Evolutionary conservation across 1,284 basidiomycete genomes (phyloP), one percentile per base, ranked within the genome.

Genomic region (Tylopilus sp.): DNA sequence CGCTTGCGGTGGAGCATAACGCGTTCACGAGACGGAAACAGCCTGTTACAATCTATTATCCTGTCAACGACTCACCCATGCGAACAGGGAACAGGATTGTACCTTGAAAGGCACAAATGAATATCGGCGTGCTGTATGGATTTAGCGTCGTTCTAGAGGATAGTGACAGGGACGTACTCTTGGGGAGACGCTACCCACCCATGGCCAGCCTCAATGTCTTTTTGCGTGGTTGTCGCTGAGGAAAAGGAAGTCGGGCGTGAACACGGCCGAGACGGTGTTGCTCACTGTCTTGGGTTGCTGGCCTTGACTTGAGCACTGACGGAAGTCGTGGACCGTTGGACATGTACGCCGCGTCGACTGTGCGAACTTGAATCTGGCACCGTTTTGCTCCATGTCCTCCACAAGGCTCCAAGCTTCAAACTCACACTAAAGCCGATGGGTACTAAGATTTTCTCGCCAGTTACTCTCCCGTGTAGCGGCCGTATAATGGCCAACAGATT

Each of bases 1-100:
- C 82, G 78, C 60, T 81, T 86, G 44, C 86, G 77, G 61, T 91
- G 89, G 10, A 69, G 57, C 75, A 85, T 81, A 1, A 90, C 67
- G 6, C 82, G 76, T 16, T 88, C 86, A 35, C 77, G 76, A 16
- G 79, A 79, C 15, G 84, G 86, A 59, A 85, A 89, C 35, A 91
- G 71, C 33, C 85, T 79, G 62, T 78, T 76, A 63, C 88, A 91
- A 41, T 79, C 82, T 85, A 36, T 54, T 0, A 16, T 10, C 7
- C 39, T 26, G 41, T 61, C 44, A 51, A 41, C 7, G 19, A 44
- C 6, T 3, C 18, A 18, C 34, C 11, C 4, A 12, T 6, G 5
- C n/a, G 36, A 18, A 36, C 15, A 2, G 28, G 18, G 26, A 8
- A 18, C 19, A 19, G 19, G 38, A 13, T 44, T 15, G 13, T 45